Percentiles rank a stretch among this genome's conserved stretches.
phyloP scores from a whole-genome alignment of 2,329 filamentous ascomycete genomes.

The Xylariaceae sp. region DNA sequence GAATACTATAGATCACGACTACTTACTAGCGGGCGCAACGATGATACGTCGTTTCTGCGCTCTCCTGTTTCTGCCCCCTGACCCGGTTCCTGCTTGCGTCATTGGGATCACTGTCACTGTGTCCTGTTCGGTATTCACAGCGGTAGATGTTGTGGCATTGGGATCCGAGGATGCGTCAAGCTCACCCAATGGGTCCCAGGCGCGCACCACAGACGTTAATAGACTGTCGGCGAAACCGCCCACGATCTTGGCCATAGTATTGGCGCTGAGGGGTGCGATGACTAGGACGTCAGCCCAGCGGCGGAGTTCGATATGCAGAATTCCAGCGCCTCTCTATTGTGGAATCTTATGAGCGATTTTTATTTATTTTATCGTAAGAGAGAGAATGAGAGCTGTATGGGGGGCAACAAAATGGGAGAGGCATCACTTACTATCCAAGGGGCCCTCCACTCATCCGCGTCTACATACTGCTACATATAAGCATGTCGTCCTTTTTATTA shows the following conservation, averaged over 20 bases:
- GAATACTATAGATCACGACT: background rate
- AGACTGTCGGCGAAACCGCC: slow-evolving; percentile 81
- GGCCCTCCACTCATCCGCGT: slow-evolving; percentile 83
- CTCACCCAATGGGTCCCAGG: slow-evolving; percentile 81
- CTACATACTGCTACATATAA: slow-evolving; percentile 60
- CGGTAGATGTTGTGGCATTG: background rate
- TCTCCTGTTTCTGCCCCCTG: slow-evolving; percentile 8
- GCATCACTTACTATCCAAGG: slow-evolving; percentile 65
- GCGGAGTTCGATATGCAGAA: slow-evolving; percentile 89
- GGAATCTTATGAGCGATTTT: slow-evolving; percentile 7
- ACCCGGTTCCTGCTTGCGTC: background rate
- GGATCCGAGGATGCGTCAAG: slow-evolving; percentile 51
- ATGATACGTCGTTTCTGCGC: slow-evolving; percentile 69
- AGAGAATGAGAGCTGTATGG: background rate
- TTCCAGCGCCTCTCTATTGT: slow-evolving; percentile 67
- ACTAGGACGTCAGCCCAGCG: slow-evolving; percentile 80
- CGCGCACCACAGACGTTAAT: slow-evolving; percentile 75
- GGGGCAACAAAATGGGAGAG: background rate
- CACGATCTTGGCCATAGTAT: slow-evolving; percentile 83
- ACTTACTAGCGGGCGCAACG: slow-evolving; percentile 63
- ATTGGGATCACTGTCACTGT: slow-evolving; percentile 2
- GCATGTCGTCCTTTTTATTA: background rate
- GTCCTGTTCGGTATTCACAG: background rate
- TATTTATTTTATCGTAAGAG: background rate
- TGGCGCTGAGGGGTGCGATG: slow-evolving; percentile 82